These are phyloP conservation scores for Elsinoe ampelina DNA, from an alignment of 2,329 filamentous ascomycete species.

Conservation along the genomic window DNA sequence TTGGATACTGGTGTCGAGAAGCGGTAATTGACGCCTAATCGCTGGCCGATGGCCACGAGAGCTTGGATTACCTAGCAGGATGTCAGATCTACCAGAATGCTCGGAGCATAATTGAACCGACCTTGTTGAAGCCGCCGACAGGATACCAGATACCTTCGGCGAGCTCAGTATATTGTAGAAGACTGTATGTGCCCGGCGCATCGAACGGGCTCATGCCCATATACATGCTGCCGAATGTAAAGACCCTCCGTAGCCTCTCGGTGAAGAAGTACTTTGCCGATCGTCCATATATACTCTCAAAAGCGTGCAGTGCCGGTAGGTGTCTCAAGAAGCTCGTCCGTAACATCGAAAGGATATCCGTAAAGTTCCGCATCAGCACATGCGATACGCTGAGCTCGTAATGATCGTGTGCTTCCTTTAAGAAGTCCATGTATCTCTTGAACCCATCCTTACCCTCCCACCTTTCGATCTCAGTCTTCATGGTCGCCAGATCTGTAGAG, in stretches of 20 bases:
- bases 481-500: constrained; percentile 57
- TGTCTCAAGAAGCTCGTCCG: constrained; percentile 50
- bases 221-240: constrained; percentile 74
- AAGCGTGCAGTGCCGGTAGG: constrained; percentile 55
- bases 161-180: constrained; percentile 67
- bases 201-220: constrained; percentile 74
- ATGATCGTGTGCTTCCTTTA: constrained; percentile 58
- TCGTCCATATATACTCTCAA: constrained; percentile 60
- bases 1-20: constrained; percentile 49
- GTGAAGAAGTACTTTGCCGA: constrained; percentile 60
- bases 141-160: constrained; percentile 72
- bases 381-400: constrained; percentile 59
- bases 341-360: constrained; percentile 48
- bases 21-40: constrained; percentile 53
- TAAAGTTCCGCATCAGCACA: constrained; percentile 60
- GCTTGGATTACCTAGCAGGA: constrained; percentile 43
- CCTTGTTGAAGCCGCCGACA: constrained; percentile 58
- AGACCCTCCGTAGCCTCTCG: constrained; percentile 58
- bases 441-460: constrained; percentile 65
- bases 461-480: constrained; percentile 64
- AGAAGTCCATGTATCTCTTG: constrained; percentile 56
- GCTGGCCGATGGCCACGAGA: constrained; percentile 53
- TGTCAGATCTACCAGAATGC: neutral
- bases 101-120: constrained; percentile 23
- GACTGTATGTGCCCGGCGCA: constrained; percentile 62